These are phyloP conservation scores for Forsythia viridissima DNA, from an alignment of 257 asterid genomes.

Conservation along the genomic window DNA sequence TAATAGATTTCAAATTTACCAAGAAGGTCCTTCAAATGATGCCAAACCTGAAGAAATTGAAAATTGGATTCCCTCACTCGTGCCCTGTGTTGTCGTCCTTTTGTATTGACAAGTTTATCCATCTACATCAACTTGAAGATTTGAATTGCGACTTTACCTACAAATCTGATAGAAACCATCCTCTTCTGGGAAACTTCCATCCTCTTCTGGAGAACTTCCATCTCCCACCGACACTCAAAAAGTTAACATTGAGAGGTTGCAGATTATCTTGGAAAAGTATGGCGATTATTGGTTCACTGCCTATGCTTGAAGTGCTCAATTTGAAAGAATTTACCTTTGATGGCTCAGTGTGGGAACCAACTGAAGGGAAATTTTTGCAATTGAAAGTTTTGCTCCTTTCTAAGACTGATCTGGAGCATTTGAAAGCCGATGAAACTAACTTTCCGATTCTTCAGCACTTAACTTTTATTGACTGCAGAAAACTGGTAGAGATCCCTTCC, in stretches of 20 bases:
- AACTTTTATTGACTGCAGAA: not conserved
- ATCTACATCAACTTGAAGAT: slow-evolving; percentile 7
- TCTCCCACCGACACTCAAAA: not conserved
- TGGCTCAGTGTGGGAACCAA: slow-evolving; percentile 13
- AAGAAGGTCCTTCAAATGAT: not conserved
- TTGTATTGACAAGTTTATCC: not conserved
- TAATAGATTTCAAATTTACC: not conserved
- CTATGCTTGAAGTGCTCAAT: slow-evolving; percentile 13
- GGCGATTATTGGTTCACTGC: not conserved
- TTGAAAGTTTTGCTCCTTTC: slow-evolving; percentile 7
- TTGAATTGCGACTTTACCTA: slow-evolving; percentile 1
- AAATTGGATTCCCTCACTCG: not conserved
- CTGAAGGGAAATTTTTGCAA: not conserved
- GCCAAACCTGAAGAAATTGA: slow-evolving; percentile 13
- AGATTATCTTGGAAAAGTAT: not conserved
- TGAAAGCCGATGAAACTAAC: slow-evolving; percentile 1
- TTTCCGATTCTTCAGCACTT: slow-evolving; percentile 1
- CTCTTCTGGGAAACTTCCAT: not conserved
- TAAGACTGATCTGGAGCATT: not conserved
- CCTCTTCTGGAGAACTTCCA: not conserved
- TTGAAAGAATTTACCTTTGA: not conserved
- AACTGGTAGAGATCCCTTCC: slow-evolving; percentile 10
- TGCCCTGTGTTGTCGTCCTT: not conserved
- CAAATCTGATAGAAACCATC: not conserved
- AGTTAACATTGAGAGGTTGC: slow-evolving; percentile 4